Base-by-base conservation (phyloP, 2,329 filamentous ascomycete species). In the Trichoderma oligosporum region DNA sequence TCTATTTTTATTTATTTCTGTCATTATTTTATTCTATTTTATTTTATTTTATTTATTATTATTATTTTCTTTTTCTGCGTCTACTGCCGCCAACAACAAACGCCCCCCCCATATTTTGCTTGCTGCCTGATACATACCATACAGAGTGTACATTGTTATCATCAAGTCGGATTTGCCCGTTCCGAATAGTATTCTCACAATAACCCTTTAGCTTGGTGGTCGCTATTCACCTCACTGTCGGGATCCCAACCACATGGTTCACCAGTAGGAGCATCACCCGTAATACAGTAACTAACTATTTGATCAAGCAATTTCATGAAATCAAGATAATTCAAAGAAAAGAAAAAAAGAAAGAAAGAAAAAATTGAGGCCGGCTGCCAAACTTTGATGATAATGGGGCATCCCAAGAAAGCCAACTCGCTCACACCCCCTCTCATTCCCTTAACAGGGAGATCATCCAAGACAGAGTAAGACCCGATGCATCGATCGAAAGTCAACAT, bases 191-290 rank as follows among this genome's bases (percentile, higher is more conserved):
- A n/a, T n/a, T 9, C n/a, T 36, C 39, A 54, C 39, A 54, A 54
- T 54, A 36, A 45, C 11, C 51, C 39, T 16, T 29, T 18, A 45
- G 24, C 20, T 16, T 36, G 11, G 20, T 27, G 41, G 35, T 36
- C 12, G 25, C 51, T 45, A 54, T 54, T 45, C 51, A 54, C 22
- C 51, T 27, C n/a, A 24, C 39, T 39, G n/a, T 18, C 51, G 12
- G 31, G 33, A 45, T 36, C 39, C 51, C 51, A 22, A 20, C 4
- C 22, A 12, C 8, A 12, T 36, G 29, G 39, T 36, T 36, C 51
- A 36, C 29, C 51, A 7, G 38, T 22, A 20, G 33, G 25, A 25
- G 35, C 20, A 18, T 33, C n/a, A 1, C 4, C 11, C 14, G 20
- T 8, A 29, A 47, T n/a, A n/a, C n/a, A 41, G 38, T 11, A 41